Conservation (phyloP, 139 green algal genomes). For the Raphidocelis subcapitata region DNA sequence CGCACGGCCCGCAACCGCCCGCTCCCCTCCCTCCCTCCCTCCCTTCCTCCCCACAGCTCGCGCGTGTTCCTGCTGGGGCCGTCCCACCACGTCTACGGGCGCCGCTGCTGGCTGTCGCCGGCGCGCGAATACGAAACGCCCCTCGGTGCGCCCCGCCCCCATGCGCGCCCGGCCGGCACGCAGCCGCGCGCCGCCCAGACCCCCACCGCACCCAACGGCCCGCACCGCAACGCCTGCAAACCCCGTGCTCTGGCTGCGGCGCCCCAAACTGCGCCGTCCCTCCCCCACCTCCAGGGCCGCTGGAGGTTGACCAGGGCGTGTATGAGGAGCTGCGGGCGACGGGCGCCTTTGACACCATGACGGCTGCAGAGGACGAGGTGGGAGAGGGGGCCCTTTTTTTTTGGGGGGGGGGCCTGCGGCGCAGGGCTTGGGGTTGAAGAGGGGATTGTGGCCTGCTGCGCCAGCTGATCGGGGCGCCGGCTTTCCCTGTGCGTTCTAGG, state of each 20-base stretch:
- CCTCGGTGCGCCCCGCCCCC: slow-evolving; percentile 63
- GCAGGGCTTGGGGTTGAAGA: no score
- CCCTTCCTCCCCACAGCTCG: slow-evolving; percentile 39
- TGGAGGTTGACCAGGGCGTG: slow-evolving; percentile 78
- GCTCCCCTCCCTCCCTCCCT: not conserved
- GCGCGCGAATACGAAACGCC: slow-evolving; percentile 75
- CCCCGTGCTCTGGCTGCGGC: no score
- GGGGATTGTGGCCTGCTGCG: no score
- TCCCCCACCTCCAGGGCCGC: slow-evolving; percentile 40
- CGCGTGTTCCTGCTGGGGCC: slow-evolving; percentile 89
- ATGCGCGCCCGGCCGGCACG: no score
- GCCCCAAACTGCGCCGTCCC: no score
- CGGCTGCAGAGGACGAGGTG: slow-evolving; percentile 78
- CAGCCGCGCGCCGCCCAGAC: no score
- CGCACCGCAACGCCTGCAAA: no score
- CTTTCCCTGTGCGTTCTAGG: no score
- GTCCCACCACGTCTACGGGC: slow-evolving; percentile 85
- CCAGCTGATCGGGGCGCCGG: no score
- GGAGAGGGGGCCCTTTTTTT: not conserved
- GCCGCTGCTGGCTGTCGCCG: slow-evolving; percentile 72
- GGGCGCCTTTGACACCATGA: slow-evolving; percentile 81
- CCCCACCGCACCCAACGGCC: no score
- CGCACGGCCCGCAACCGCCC: not conserved
- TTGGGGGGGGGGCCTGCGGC: no score
- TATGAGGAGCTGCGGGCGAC: slow-evolving; percentile 71